Base-by-base conservation (phyloP, 2,329 filamentous ascomycete genomes). In the Orbilia oligospora region DNA sequence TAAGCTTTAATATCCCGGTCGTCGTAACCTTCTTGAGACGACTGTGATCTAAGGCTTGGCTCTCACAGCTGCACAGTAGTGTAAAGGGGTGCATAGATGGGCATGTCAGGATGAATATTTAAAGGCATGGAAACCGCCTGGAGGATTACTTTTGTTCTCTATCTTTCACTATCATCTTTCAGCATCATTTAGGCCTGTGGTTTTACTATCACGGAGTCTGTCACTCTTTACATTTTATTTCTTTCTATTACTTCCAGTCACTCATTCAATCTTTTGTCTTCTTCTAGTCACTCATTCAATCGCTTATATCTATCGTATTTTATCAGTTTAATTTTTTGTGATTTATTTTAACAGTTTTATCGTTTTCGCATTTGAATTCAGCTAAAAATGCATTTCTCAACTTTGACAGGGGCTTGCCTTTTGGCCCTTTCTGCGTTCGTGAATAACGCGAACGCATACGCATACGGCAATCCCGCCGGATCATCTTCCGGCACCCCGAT, bases 221-320 rank as follows among this genome's bases (percentile, higher is more conserved):
- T 71, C 67, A 77, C 38, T 78, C 68, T 18, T 77, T 71, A 41
- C 30, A 33, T 71, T 71, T 65, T 49, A 48, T 51, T 51, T 53
- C 33, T 63, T 49, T 71, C 44, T n/a, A 20, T 55, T 61, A 27
- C 58, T 64, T 68, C 48, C 48, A 53, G 67, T 71, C 68, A 61
- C 63, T 77, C 73, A 53, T 71, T 77, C 61, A 58, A 55, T 44
- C 51, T 65, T 53, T 48, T 71, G 20, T 30, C 18, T 24, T 5
- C 65, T 66, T 68, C 49, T 20, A 38, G 33, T 64, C 44, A 44
- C 22, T 76, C 41, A 38, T 65, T 68, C 22, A 41, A 41, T 24
- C 48, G 51, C 56, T 71, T 48, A 30, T 30, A 30, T 30, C 3
- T 30, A 36, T 67, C 67, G 36, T 56, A 36, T 71, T 71, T 46